Evolutionary conservation across 2,329 filamentous ascomycete genomes (phyloP), one percentile per base, ranked within the genome.

Genomic region (Boeremia lycopersici): DNA sequence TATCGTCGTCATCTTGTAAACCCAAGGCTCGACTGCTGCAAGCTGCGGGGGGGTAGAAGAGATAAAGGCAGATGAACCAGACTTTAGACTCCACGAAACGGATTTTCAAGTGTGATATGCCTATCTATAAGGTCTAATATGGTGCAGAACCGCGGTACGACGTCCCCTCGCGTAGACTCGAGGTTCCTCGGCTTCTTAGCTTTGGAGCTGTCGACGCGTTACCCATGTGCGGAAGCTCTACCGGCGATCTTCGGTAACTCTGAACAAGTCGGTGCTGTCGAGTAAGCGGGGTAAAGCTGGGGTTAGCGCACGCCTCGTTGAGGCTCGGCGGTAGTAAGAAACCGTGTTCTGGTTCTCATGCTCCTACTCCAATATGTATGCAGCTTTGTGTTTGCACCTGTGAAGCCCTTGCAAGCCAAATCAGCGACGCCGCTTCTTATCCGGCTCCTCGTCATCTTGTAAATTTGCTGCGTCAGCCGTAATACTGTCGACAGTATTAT

Each of bases 1-100:
- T 17, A 71, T 65, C 5, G 69, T 75, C 12, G 67, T 54, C 72
- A 74, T 74, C 7, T 4, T 38, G 42, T 23, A 17, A 36, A 9
- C 9, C 34, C 4, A n/a, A 10, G n/a, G n/a, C 12, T 30, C 29
- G 33, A 33, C n/a, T 30, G 12, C 39, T 17, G 13, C 23, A 28
- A 4, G 25, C 13, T 8, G 15, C 26, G 15, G 17, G 12, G n/a
- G n/a, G n/a, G n/a, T n/a, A 17, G 9, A 42, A 5, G 7, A 6
- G n/a, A 11, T 6, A 17, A 30, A 5, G 4, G 2, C 3, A 30
- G 39, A 7, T 7, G 15, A n/a, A 7, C 5, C 13, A 10, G 9
- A 9, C 10, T 36, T 34, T 19, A 15, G 2, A 23, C 10, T 3
- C 15, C 17, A 19, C 35, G 13, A 38, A 23, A 12, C 7, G 10